These are phyloP conservation scores for Beauveria sp. DNA, from an alignment of 2,329 filamentous ascomycete species.

Conservation along the genomic window DNA sequence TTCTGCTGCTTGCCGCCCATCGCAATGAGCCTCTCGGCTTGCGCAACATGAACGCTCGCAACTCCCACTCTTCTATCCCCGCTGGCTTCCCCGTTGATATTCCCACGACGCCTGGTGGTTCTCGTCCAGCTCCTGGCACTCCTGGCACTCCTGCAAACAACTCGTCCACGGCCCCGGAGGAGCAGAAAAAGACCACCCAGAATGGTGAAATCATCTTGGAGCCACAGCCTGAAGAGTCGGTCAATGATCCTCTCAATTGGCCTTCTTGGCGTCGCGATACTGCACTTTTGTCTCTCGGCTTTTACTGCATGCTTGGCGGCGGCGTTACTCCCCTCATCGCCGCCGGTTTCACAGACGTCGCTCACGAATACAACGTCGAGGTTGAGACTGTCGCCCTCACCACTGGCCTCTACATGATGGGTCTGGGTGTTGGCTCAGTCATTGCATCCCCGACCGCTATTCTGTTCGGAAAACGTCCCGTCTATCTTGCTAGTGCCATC, in stretches of 20 bases:
- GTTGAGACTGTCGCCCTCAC: slow-evolving; percentile 74
- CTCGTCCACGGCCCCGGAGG: slow-evolving; percentile 14
- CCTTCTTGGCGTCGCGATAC: slow-evolving; percentile 70
- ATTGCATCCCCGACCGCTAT: slow-evolving; percentile 87
- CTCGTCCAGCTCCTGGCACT: slow-evolving; percentile 12
- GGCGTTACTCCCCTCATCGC: slow-evolving; percentile 88
- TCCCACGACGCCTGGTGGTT: slow-evolving; percentile 22
- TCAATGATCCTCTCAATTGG: slow-evolving; percentile 93
- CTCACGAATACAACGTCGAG: slow-evolving; percentile 54
- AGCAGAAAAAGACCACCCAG: slow-evolving; percentile 63
- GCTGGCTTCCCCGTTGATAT: slow-evolving; percentile 33
- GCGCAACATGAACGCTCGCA: slow-evolving; percentile 47
- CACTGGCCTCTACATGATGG: slow-evolving; percentile 91
- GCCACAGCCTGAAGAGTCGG: slow-evolving; percentile 83
- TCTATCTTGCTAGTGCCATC: slow-evolving; percentile 71
- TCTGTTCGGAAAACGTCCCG: slow-evolving; percentile 79
- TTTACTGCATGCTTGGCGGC: slow-evolving; percentile 89
- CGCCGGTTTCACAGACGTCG: slow-evolving; percentile 80
- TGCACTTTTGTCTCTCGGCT: slow-evolving; percentile 73
- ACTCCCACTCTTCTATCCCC: slow-evolving; percentile 50
- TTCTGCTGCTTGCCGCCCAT: slow-evolving; percentile 46
- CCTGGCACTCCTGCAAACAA: slow-evolving; percentile 11
- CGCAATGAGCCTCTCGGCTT: slow-evolving; percentile 54
- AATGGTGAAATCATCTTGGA: slow-evolving; percentile 82
- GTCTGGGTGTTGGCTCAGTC: slow-evolving; percentile 76